Evolutionary conservation across 192 early-diverging fungal genomes (phyloP), one percentile per base, ranked within the genome.

Genomic region (Geosiphon pyriformis): DNA sequence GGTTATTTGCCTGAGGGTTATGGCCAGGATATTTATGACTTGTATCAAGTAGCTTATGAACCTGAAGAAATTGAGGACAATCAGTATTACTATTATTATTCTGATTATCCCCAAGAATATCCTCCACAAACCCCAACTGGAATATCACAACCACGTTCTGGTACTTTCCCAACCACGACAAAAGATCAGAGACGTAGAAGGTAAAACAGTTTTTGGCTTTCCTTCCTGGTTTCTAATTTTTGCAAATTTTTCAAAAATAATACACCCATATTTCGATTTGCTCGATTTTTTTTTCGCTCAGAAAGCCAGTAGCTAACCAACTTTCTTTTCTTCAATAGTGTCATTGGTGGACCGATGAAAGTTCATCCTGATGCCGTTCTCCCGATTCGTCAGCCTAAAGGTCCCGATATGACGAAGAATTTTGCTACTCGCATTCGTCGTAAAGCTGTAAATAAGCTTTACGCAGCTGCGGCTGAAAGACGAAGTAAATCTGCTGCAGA

Each of bases 341-440:
- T 66, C 12, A 53, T 66, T 56, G 65, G 65, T 4, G 65, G 65
- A 23, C 65, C 65, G 29, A 30, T 56, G 65, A 66, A 56, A 47
- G 34, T 66, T 11, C 51, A 66, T 42, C 53, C 65, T 26, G 65
- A 66, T 34, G 54, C 65, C 18, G 34, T 66, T 55, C 34, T 66
- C 20, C 65, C 65, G 11, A 66, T 66, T 46, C 65, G 65, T 35
- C 65, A 66, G 22, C 65, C 65, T 20, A 66, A 66, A 55, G 65
- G 65, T 0, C 65, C 65, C 3, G 65, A 66, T 46, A 66, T 66
- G 51, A 23, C 65, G 4, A 66, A 66, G 31, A 66, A 66, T 33
- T 66, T 66, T 53, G 65, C 65, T 12, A 66, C 65, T 35, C 51
- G 65, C 12, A 66, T 66, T 66, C 65, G 65, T 46, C 65, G 65